phyloP scores from a whole-genome alignment of 2,329 filamentous ascomycete genomes.

The Ceratocystis cubensis region DNA sequence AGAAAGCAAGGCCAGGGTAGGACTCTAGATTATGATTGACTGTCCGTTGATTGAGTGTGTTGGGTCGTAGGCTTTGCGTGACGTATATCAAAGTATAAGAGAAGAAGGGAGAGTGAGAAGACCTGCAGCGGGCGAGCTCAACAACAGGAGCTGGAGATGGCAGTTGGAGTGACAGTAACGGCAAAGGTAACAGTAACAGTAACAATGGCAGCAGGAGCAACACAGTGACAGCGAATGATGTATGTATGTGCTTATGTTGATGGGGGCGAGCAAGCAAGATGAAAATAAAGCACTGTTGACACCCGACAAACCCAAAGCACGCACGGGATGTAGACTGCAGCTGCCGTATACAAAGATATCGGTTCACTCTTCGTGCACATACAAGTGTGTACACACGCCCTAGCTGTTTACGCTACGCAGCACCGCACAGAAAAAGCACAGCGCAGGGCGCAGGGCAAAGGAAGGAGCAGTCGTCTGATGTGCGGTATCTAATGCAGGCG shows the following conservation, averaged over 20 bases:
- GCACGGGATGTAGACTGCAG: background rate
- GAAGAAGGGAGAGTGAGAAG: background rate
- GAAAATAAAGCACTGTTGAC: background rate
- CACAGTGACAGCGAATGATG: background rate
- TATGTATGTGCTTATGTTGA: background rate
- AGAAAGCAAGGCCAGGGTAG: background rate
- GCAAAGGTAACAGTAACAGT: background rate
- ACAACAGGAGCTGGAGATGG: slow-evolving; percentile 3
- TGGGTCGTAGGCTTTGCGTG: background rate
- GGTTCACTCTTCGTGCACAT: slow-evolving; percentile 4
- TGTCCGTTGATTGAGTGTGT: background rate
- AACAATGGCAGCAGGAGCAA: background rate
- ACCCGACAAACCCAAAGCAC: background rate
- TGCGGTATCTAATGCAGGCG: background rate
- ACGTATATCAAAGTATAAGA: background rate
- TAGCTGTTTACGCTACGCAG: background rate
- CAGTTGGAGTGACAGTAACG: slow-evolving; percentile 7
- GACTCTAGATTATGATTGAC: background rate
- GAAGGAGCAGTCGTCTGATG: slow-evolving; percentile 6
- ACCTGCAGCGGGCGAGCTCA: background rate
- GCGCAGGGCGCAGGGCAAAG: slow-evolving; percentile 4
- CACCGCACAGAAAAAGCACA: background rate
- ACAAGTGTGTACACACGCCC: background rate
- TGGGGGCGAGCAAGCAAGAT: background rate
- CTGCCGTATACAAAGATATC: background rate